These are phyloP conservation scores for Candida stauntonica DNA, from an alignment of 805 yeast species.

Conservation along the genomic window DNA sequence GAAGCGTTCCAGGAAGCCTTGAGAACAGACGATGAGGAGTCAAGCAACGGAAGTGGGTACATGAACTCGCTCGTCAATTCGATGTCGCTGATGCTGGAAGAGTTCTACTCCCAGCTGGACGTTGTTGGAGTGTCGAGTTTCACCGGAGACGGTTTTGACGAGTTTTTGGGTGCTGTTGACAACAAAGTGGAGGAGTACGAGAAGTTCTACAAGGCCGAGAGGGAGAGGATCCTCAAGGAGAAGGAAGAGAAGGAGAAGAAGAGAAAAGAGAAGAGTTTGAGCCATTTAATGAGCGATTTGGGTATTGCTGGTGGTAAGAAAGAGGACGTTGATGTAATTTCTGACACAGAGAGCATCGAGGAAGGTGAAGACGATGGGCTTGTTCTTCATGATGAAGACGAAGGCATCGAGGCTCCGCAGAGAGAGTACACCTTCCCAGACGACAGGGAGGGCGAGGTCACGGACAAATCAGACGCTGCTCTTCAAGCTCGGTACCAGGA, in stretches of 20 bases:
- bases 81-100: slow-evolving; percentile 94
- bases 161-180: slow-evolving; percentile 79
- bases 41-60: slow-evolving; percentile 74
- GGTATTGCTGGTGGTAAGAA: slow-evolving; percentile 46
- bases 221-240: slow-evolving; percentile 73
- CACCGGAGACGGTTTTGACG: slow-evolving; percentile 94
- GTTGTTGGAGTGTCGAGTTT: slow-evolving; percentile 89
- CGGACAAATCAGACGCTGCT: slow-evolving; percentile 34
- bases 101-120: slow-evolving; percentile 88
- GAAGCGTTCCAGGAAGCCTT: slow-evolving; percentile 84
- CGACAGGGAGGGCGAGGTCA: slow-evolving; percentile 58
- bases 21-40: slow-evolving; percentile 62
- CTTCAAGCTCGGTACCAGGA: slow-evolving; percentile 68
- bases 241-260: slow-evolving; percentile 72
- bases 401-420: slow-evolving; percentile 37
- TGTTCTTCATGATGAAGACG: slow-evolving; percentile 40
- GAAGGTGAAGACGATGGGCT: slow-evolving; percentile 41
- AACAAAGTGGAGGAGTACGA: slow-evolving; percentile 84
- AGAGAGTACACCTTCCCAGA: slow-evolving; percentile 72
- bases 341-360: slow-evolving; percentile 47
- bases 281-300: slow-evolving; percentile 78
- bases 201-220: slow-evolving; percentile 75
- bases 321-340: slow-evolving; percentile 44
- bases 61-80: slow-evolving; percentile 93
- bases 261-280: slow-evolving; percentile 66